Percentiles rank a stretch among this genome's conserved stretches.
Evolutionary conservation across 148 eudicot genomes (phyloP).

Genomic region (Nepenthes gracilis): DNA sequence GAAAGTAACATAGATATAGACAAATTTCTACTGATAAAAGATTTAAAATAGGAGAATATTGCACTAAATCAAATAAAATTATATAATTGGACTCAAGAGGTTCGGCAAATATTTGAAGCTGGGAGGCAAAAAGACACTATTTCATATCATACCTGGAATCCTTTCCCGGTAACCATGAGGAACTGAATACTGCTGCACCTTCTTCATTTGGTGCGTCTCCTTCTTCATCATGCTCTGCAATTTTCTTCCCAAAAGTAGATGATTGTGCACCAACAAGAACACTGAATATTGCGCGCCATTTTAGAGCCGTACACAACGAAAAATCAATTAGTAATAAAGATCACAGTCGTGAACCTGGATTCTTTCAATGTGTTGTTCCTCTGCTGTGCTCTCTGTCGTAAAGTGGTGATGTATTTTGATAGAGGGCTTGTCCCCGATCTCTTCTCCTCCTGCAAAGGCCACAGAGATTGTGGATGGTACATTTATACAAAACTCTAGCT

Average conservation of each 20-base stretch:
- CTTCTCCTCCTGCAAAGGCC: constrained; percentile 55
- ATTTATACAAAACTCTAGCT: no score
- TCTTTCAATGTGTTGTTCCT: constrained; percentile 45
- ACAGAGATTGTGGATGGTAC: background rate
- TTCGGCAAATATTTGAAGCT: no score
- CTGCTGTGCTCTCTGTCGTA: constrained; percentile 67
- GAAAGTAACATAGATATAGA: no score
- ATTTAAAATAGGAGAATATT: no score
- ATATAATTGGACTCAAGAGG: no score
- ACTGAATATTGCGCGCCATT: constrained; percentile 30
- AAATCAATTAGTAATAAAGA: background rate
- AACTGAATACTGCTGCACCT: constrained; percentile 45
- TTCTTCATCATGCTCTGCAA: constrained; percentile 36
- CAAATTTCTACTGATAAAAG: no score
- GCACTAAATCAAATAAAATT: no score
- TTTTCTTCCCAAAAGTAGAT: constrained; percentile 37
- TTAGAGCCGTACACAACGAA: background rate
- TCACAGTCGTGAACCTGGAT: constrained; percentile 50
- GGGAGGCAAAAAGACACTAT: no score
- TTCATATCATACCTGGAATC: constrained; percentile 39
- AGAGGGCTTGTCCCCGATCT: constrained; percentile 59
- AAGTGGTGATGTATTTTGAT: constrained; percentile 42
- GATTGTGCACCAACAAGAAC: constrained; percentile 55
- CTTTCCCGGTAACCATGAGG: constrained; percentile 55
- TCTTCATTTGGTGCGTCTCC: constrained; percentile 29